These are phyloP conservation scores for Platanus orientalis DNA, from an alignment of 164 flowering plant genomes.

Conservation along the genomic window DNA sequence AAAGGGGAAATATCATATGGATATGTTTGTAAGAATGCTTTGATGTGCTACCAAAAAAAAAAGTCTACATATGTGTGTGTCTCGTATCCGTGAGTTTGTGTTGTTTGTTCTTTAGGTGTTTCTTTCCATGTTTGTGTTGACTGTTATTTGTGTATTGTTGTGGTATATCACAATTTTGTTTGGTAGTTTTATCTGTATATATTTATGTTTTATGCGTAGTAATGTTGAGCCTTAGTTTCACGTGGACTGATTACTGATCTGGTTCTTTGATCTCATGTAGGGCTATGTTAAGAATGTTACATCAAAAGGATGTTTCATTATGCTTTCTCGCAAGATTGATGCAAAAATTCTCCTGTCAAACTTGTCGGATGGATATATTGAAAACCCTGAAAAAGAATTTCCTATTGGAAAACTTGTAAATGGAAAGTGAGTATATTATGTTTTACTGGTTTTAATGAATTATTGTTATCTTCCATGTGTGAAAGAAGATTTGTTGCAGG, in stretches of 20 bases:
- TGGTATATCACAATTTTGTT: background rate
- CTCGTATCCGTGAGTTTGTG: too few species aligned
- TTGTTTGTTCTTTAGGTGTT: too few species aligned
- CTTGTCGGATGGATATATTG: conserved; percentile 66
- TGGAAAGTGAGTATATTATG: conserved; percentile 52
- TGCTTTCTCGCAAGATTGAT: conserved; percentile 84
- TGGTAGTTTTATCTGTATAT: background rate
- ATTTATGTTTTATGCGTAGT: background rate
- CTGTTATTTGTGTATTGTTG: too few species aligned
- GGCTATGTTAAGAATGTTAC: conserved; percentile 83
- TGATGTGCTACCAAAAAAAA: too few species aligned
- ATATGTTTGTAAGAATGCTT: too few species aligned
- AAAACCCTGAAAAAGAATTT: conserved; percentile 67
- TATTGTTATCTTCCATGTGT: background rate
- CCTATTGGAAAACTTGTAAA: conserved; percentile 76
- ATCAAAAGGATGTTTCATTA: conserved; percentile 83
- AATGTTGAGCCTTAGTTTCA: background rate
- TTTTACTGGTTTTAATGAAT: background rate
- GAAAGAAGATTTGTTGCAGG: conserved; percentile 41
- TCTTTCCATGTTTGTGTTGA: too few species aligned
- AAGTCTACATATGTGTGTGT: too few species aligned
- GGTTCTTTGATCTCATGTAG: conserved; percentile 22
- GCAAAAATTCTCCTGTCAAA: conserved; percentile 86
- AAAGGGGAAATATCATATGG: too few species aligned
- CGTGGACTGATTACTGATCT: background rate